phyloP scores from a whole-genome alignment of 2,329 filamentous ascomycete genomes.

The Neurospora sp. region DNA sequence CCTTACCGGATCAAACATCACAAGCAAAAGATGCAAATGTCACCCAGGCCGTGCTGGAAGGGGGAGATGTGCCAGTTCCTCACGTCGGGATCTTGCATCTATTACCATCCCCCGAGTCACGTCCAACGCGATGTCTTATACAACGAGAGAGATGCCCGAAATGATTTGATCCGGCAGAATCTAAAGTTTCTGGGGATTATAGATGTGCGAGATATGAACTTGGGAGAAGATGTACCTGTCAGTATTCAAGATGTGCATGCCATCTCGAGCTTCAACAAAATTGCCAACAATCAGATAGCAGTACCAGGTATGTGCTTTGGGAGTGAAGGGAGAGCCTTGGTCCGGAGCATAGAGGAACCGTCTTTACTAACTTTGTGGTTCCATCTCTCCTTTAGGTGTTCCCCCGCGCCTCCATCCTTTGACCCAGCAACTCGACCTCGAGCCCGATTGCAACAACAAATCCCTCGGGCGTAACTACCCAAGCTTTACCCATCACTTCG shows the following conservation, averaged over 20 bases:
- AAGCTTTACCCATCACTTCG: slow-evolving; percentile 10
- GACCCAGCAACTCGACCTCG: neutral
- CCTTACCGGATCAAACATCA: neutral
- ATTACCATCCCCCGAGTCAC: slow-evolving; percentile 6
- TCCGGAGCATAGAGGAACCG: neutral
- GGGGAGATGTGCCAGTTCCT: slow-evolving; percentile 1
- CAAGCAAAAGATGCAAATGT: neutral
- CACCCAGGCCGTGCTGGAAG: neutral
- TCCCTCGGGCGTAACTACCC: slow-evolving; percentile 1
- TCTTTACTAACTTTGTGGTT: neutral
- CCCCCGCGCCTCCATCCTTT: slow-evolving; percentile 12
- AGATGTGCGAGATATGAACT: neutral
- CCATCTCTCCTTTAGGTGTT: slow-evolving; percentile 2
- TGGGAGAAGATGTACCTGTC: neutral
- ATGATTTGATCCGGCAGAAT: neutral
- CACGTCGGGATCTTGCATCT: slow-evolving; percentile 2
- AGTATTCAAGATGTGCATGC: slow-evolving; percentile 7
- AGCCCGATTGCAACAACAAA: slow-evolving; percentile 5
- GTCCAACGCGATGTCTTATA: neutral
- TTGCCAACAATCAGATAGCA: slow-evolving; percentile 13
- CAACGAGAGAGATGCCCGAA: neutral
- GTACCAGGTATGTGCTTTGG: slow-evolving; percentile 13
- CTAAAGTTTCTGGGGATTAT: neutral
- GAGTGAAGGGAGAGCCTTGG: neutral
- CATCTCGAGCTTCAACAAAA: slow-evolving; percentile 17